Evolutionary conservation across 163 green algal species (phyloP).

Genomic region (Chlamydomonas reinhardtii): DNA sequence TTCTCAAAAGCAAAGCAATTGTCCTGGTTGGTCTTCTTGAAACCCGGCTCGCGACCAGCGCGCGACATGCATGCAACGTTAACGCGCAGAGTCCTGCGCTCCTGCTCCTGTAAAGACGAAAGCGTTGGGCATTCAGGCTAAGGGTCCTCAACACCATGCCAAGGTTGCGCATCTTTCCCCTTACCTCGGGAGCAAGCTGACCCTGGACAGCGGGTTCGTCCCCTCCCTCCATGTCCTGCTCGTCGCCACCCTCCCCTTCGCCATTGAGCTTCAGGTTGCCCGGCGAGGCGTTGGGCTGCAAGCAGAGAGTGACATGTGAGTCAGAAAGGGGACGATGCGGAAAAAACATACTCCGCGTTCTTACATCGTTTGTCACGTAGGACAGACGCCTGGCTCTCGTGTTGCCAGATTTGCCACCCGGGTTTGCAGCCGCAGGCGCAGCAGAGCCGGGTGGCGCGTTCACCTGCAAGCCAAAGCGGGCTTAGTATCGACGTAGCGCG

Average conservation of each 20-base stretch:
- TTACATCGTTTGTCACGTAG: conserved; percentile 77
- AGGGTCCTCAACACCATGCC: background rate
- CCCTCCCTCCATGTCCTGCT: conserved; percentile 20
- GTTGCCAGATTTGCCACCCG: conserved; percentile 29
- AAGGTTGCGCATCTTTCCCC: background rate
- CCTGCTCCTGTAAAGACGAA: conserved; percentile 15
- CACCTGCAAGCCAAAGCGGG: conserved; percentile 8
- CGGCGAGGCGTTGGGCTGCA: conserved; percentile 45
- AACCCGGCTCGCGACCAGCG: conserved; percentile 79
- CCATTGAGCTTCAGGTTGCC: conserved; percentile 27
- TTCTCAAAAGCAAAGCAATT: conserved; percentile 87
- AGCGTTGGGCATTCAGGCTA: background rate
- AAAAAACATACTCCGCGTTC: background rate
- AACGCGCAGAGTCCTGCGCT: conserved; percentile 54
- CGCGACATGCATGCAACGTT: conserved; percentile 82
- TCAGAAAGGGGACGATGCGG: background rate
- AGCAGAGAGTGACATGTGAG: conserved; percentile 27
- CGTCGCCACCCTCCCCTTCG: conserved; percentile 18
- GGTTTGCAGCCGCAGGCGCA: conserved; percentile 6
- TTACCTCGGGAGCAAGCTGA: conserved; percentile 38
- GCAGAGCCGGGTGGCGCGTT: conserved; percentile 25
- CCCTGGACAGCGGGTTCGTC: conserved; percentile 45
- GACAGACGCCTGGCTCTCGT: conserved; percentile 68
- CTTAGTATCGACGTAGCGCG: background rate
- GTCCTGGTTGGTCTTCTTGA: conserved; percentile 91